Evolutionary conservation across 495 filamentous ascomycete species (phyloP).

Genomic region (Chaetomium fimeti): DNA sequence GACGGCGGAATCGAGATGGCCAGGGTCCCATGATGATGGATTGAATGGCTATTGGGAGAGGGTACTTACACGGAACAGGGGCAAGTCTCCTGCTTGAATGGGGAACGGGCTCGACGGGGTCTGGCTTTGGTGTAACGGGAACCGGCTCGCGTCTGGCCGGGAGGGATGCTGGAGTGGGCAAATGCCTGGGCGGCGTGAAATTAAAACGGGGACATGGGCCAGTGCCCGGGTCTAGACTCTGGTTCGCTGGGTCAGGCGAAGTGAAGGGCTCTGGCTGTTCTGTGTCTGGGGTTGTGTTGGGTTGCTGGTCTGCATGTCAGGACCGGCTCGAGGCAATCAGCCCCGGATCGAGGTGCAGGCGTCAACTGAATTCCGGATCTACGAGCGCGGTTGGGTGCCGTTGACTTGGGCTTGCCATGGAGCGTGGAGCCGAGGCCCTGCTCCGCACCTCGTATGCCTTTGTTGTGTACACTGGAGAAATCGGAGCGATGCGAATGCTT

Average conservation of each 20-base stretch:
- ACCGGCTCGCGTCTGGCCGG: conserved; percentile 12
- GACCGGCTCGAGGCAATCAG: conserved; percentile 2
- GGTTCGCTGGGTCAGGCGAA: neutral
- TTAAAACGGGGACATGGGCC: conserved; percentile 9
- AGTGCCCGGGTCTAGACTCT: conserved; percentile 12
- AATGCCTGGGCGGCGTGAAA: conserved; percentile 14
- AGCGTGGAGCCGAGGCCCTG: neutral
- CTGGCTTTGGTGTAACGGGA: conserved; percentile 7
- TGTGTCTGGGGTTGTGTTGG: neutral
- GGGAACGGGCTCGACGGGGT: neutral
- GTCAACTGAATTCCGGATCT: neutral
- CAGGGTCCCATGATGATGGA: conserved; percentile 16
- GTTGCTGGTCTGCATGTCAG: neutral
- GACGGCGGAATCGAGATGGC: conserved; percentile 33
- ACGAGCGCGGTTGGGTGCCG: neutral
- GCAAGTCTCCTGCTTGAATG: neutral
- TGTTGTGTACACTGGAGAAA: neutral
- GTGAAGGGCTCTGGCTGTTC: neutral
- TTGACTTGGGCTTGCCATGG: neutral
- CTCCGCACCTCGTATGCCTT: neutral
- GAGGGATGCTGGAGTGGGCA: conserved; percentile 5
- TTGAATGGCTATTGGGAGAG: conserved; percentile 8
- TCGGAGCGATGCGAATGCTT: neutral
- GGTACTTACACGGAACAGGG: conserved; percentile 15
- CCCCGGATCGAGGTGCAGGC: conserved; percentile 6